Percentiles rank a stretch among this genome's conserved stretches.
Evolutionary conservation across 192 early-diverging fungal genomes (phyloP).

Genomic region (Lobosporangium transversale): DNA sequence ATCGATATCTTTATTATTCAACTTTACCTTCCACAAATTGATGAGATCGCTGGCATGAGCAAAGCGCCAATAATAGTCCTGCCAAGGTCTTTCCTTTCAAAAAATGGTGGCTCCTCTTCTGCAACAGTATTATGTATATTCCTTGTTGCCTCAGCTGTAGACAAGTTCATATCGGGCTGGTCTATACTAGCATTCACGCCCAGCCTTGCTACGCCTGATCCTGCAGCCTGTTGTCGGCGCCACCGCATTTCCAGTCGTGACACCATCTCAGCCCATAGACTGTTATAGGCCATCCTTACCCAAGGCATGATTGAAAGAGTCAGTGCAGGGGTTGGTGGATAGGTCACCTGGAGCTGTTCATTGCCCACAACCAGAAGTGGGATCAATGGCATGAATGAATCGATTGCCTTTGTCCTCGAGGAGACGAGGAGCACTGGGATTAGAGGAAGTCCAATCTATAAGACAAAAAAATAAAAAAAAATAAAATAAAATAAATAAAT

Average conservation of each 20-base stretch:
- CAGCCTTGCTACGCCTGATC: conserved; percentile 35
- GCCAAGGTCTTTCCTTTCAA: conserved; percentile 63
- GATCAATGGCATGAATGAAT: conserved; percentile 70
- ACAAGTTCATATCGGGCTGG: conserved; percentile 27
- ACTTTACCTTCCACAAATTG: conserved; percentile 67
- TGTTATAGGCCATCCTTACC: conserved; percentile 67
- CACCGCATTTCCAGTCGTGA: conserved; percentile 65
- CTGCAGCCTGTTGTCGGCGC: conserved; percentile 57
- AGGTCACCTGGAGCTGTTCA: conserved; percentile 63
- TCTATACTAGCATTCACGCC: conserved; percentile 48
- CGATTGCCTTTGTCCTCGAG: conserved; percentile 66
- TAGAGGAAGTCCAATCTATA: conserved; percentile 55
- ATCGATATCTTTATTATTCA: no score
- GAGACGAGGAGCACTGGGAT: conserved; percentile 71
- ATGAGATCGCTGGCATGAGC: conserved; percentile 73
- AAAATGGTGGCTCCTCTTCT: conserved; percentile 65
- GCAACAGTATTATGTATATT: conserved; percentile 17
- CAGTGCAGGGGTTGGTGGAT: conserved; percentile 71
- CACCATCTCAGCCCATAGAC: conserved; percentile 63
- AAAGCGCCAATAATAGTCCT: conserved; percentile 72
- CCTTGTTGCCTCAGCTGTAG: conserved; percentile 15
- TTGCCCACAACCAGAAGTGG: conserved; percentile 66
- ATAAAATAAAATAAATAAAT: no score
- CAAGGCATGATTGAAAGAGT: conserved; percentile 70
- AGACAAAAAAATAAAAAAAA: no score